phyloP scores from a whole-genome alignment of 345 rosid genomes.

The Schrenkiella parvula region DNA sequence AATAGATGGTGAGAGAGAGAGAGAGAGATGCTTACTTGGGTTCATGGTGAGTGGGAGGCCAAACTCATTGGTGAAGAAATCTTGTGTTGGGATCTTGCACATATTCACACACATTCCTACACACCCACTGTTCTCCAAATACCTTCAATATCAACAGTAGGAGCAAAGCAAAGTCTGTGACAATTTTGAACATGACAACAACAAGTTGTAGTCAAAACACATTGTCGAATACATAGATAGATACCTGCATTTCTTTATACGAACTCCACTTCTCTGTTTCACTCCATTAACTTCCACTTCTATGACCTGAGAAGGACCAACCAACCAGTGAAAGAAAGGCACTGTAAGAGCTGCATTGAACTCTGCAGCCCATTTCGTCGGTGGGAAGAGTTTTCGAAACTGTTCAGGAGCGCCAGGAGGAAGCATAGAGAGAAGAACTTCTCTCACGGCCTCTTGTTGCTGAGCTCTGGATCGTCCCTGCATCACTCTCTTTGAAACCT shows the following conservation, averaged over 20 bases:
- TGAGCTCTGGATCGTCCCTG: slow-evolving; percentile 65
- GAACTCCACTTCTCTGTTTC: slow-evolving; percentile 94
- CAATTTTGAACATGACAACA: neutral
- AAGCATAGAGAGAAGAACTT: slow-evolving; percentile 90
- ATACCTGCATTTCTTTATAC: slow-evolving; percentile 35
- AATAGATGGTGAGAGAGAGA: neutral
- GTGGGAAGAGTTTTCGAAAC: slow-evolving; percentile 89
- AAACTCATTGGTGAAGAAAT: slow-evolving; percentile 96
- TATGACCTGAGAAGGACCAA: slow-evolving; percentile 91
- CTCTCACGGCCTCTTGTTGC: slow-evolving; percentile 86
- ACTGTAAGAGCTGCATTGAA: slow-evolving; percentile 92
- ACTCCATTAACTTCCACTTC: slow-evolving; percentile 82
- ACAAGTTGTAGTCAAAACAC: neutral
- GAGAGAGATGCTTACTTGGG: slow-evolving; percentile 48
- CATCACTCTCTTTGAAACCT: slow-evolving; percentile 80
- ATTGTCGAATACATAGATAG: neutral
- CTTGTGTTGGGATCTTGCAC: slow-evolving; percentile 97
- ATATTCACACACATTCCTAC: slow-evolving; percentile 96
- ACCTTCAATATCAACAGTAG: slow-evolving; percentile 40
- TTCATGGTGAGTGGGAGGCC: slow-evolving; percentile 95
- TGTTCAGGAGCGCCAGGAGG: slow-evolving; percentile 95
- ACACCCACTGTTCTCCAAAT: slow-evolving; percentile 96
- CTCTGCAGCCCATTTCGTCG: slow-evolving; percentile 93
- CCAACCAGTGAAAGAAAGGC: slow-evolving; percentile 94
- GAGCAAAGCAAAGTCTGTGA: neutral